Percentiles rank a stretch among this genome's conserved stretches.
phyloP scores from a whole-genome alignment of 805 yeast species.

The Candida chauliodis region DNA sequence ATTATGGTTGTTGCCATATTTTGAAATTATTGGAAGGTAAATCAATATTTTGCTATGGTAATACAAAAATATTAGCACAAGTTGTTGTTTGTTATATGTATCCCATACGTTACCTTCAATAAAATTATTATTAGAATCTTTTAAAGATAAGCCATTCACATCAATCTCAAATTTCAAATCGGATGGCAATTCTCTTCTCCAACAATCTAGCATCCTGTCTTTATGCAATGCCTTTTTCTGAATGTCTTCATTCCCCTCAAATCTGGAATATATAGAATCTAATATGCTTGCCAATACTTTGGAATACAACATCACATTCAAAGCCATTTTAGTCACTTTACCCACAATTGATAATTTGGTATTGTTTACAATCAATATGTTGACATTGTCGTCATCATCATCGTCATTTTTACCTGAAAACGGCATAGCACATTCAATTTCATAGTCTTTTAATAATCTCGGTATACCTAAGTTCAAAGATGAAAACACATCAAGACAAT shows the following conservation, averaged over 20 bases:
- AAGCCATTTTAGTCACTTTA: conserved; percentile 60
- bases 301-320: conserved; percentile 64
- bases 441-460: conserved; percentile 71
- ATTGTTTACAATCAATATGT: conserved; percentile 57
- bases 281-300: conserved; percentile 71
- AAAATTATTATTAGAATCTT: conserved; percentile 13
- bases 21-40: conserved; percentile 40
- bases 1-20: conserved; percentile 38
- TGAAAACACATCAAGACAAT: conserved; percentile 70
- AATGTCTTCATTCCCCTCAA: conserved; percentile 27
- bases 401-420: conserved; percentile 45
- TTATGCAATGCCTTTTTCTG: conserved; percentile 24
- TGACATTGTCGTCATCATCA: conserved; percentile 43
- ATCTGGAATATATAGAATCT: conserved; percentile 67
- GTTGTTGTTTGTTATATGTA: conserved; percentile 40
- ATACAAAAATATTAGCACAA: conserved; percentile 47
- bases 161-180: conserved; percentile 63
- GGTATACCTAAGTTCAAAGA: conserved; percentile 82
- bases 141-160: conserved; percentile 48
- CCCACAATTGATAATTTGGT: conserved; percentile 63
- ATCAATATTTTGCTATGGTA: conserved; percentile 42
- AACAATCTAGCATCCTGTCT: conserved; percentile 71
- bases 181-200: conserved; percentile 70
- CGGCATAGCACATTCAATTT: conserved; percentile 84
- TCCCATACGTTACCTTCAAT: conserved; percentile 18